Evolutionary conservation across 495 filamentous ascomycete species (phyloP), one percentile per base, ranked within the genome.

Genomic region (Mytilinidion resinicola): DNA sequence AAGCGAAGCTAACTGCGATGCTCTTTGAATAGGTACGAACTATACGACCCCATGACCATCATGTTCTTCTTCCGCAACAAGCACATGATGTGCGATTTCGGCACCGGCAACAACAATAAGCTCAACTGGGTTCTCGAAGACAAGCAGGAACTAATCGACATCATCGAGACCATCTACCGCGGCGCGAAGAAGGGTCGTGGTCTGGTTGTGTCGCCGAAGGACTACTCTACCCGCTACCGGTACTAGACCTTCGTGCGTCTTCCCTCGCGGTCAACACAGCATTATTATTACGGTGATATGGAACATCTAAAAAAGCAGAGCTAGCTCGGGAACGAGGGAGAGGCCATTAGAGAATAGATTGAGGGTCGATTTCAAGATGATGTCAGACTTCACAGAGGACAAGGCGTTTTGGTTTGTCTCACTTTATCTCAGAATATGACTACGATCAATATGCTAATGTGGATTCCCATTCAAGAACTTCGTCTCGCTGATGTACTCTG

Each of bases 41-140:
- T 84, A 41, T 84, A 83, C 73, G 81, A 83, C 61, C 74, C 81
- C 1, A 73, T 82, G 59, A 81, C 81, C 3, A 60, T 82, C 48
- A 84, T 85, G 80, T 96, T 93, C 79, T 98, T 97, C 80, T 98
- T 91, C 75, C 82, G 93, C 48, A 97, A 97, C 71, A 97, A 96
- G 73, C 91, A 97, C 72, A 97, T 98, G 86, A 93, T 95, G 89
- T 91, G 87, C 70, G 93, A 96, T 83, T 93, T 96, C 62, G 92
- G 93, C 11, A 97, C 95, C 5, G 93, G 93, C 65, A 96, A 98
- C 75, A 98, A 98, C 72, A 97, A 98, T 73, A 96, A 95, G 71
- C 78, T 95, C 66, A 97, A 96, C 73, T 97, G 89, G 84, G 91
- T 97, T 39, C 73, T 96, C 55, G 93, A 97, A 74, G 93, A 98